These are phyloP conservation scores for Nitzschia putrida DNA, from an alignment of 108 stramenopile species.

Conservation along the genomic window DNA sequence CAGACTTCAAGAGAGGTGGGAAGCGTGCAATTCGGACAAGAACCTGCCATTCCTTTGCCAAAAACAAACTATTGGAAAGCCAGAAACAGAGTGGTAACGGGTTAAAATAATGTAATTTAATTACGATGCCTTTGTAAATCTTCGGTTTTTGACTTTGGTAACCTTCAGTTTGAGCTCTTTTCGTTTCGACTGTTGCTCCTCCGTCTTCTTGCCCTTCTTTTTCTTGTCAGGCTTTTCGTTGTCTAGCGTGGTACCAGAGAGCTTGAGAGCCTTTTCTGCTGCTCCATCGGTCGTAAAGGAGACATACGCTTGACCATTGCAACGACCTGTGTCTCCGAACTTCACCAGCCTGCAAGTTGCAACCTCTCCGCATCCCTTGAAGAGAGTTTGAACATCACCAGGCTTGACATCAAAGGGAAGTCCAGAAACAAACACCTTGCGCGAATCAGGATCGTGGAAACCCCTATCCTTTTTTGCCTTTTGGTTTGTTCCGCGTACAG, in stretches of 20 bases:
- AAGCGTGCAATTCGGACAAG: too few relatives aligned
- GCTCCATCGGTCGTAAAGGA: slow-evolving; percentile 71
- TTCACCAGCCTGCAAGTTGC: slow-evolving; percentile 68
- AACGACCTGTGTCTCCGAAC: slow-evolving; percentile 81
- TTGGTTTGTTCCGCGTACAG: slow-evolving; percentile 65
- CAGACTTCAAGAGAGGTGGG: too few relatives aligned
- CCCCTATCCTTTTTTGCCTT: slow-evolving; percentile 66
- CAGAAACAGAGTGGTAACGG: too few relatives aligned
- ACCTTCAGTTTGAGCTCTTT: slow-evolving; percentile 75
- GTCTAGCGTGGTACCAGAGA: slow-evolving; percentile 62
- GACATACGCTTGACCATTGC: slow-evolving; percentile 80
- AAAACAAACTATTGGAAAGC: too few relatives aligned
- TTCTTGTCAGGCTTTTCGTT: slow-evolving; percentile 43
- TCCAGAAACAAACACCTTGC: slow-evolving; percentile 84
- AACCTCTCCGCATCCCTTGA: slow-evolving; percentile 60
- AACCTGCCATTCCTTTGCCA: too few relatives aligned
- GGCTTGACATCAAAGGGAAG: slow-evolving; percentile 76
- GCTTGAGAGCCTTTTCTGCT: slow-evolving; percentile 60
- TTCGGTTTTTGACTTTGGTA: slow-evolving; percentile 67
- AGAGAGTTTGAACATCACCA: slow-evolving; percentile 60
- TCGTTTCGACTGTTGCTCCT: slow-evolving; percentile 19
- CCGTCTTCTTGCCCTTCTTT: slow-evolving; percentile 21
- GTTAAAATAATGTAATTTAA: too few relatives aligned
- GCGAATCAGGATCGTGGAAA: slow-evolving; percentile 63
- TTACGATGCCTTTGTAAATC: slow-evolving; percentile 40